Conservation (phyloP, 2,329 filamentous ascomycete species). For the Aspergillus amoenus region DNA sequence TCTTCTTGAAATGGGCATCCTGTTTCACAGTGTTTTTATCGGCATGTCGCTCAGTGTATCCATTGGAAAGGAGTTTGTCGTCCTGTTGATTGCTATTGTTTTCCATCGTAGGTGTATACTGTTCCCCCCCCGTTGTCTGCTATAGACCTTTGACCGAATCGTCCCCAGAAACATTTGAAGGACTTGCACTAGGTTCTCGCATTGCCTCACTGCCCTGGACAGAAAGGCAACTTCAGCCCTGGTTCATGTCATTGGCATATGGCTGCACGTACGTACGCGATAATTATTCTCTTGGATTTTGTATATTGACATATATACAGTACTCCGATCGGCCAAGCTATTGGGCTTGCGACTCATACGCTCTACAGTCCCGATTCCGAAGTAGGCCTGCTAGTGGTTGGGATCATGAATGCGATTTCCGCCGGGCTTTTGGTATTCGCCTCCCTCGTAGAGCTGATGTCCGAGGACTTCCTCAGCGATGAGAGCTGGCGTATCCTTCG, state of each 20-base stretch:
- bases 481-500: constrained; percentile 69
- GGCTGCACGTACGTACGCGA: constrained; percentile 50
- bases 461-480: constrained; percentile 75
- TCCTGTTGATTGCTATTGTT: constrained; percentile 36
- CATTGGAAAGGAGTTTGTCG: constrained; percentile 33
- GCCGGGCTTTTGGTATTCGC: constrained; percentile 75
- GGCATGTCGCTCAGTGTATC: constrained; percentile 39
- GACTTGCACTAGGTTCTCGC: constrained; percentile 34
- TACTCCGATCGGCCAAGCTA: constrained; percentile 75
- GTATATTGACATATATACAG: constrained; percentile 38
- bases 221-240: constrained; percentile 37
- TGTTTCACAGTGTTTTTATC: constrained; percentile 68
- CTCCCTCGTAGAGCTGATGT: constrained; percentile 72
- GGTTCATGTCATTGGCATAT: constrained; percentile 78
- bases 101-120: constrained; percentile 33
- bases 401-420: constrained; percentile 79
- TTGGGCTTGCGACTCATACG: constrained; percentile 70
- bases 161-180: constrained; percentile 35
- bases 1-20: constrained; percentile 72
- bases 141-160: background rate
- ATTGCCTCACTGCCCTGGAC: constrained; percentile 32
- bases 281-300: background rate
- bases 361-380: constrained; percentile 73
- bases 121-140: background rate
- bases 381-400: constrained; percentile 71